These are phyloP conservation scores for Tetrahymena malaccensis DNA, from an alignment of 73 alveolate species.

Conservation along the genomic window DNA sequence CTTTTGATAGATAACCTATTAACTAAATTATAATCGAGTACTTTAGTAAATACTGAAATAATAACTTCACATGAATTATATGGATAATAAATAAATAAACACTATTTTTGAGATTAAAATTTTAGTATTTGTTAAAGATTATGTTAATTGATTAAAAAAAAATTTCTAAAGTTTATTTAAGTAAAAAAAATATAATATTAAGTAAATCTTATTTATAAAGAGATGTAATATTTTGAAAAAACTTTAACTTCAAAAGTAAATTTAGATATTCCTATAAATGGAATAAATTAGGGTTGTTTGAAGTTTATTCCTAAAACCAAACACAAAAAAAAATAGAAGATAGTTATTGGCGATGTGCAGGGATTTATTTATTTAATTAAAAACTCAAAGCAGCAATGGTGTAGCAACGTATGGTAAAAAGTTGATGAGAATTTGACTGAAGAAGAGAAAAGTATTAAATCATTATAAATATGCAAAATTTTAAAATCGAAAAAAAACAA, in stretches of 20 bases:
- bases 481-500: neutral
- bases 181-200: neutral
- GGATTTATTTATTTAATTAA: neutral
- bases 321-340: neutral
- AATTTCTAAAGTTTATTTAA: neutral
- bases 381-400: neutral
- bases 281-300: neutral
- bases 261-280: neutral
- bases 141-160: neutral
- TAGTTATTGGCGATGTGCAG: neutral
- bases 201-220: neutral
- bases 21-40: too few relatives aligned
- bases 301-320: neutral
- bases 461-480: neutral
- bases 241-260: neutral
- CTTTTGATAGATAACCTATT: too few relatives aligned
- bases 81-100: too few relatives aligned
- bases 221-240: neutral
- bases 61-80: too few relatives aligned
- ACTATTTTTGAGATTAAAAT: too few relatives aligned
- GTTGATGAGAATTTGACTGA: neutral
- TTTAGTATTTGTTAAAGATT: too few relatives aligned
- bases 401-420: neutral
- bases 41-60: too few relatives aligned
- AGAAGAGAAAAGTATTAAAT: neutral